A percentile compares a stretch with the other conserved stretches of the same genome.
Evolutionary conservation across 2,329 filamentous ascomycete genomes (phyloP).

Genomic region (Epichloe hybrida): DNA sequence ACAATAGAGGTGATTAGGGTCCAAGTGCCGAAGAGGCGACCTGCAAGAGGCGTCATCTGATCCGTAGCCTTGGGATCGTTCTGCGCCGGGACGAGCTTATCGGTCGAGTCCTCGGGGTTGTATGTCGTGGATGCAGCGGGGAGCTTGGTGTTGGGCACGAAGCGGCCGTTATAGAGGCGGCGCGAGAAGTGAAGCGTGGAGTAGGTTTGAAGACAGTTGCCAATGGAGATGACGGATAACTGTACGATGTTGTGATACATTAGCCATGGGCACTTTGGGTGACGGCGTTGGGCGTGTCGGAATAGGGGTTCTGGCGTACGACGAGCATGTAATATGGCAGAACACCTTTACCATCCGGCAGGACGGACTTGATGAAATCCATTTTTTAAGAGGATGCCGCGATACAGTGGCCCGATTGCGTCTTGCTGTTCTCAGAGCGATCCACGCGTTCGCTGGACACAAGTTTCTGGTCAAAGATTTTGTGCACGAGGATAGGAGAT

Average conservation of each 20-base stretch:
- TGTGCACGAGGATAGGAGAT: not conserved
- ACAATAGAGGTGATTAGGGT: conserved; percentile 67
- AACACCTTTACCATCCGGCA: conserved; percentile 38
- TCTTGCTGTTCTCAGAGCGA: not conserved
- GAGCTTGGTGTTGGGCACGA: conserved; percentile 36
- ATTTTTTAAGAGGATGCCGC: conserved; percentile 17
- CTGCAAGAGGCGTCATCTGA: conserved; percentile 61
- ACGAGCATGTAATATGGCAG: conserved; percentile 46
- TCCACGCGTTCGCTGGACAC: not conserved
- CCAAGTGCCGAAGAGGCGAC: conserved; percentile 78
- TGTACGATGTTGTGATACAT: conserved; percentile 21
- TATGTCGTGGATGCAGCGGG: conserved; percentile 25
- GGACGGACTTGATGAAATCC: conserved; percentile 30
- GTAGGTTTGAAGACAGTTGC: conserved; percentile 79
- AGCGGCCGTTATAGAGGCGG: conserved; percentile 67
- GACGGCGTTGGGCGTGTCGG: conserved; percentile 2
- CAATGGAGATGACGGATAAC: conserved; percentile 71
- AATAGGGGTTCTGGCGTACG: conserved; percentile 22
- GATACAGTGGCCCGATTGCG: not conserved
- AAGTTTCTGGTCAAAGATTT: not conserved
- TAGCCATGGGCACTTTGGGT: not conserved
- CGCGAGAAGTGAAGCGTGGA: conserved; percentile 65
- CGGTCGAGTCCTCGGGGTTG: conserved; percentile 38
- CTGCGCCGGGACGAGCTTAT: conserved; percentile 35
- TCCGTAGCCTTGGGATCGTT: conserved; percentile 35